A percentile compares a stretch with the other conserved stretches of the same genome.
Conservation (phyloP, 768 basidiomycete species). For the Amanita muscaria region DNA sequence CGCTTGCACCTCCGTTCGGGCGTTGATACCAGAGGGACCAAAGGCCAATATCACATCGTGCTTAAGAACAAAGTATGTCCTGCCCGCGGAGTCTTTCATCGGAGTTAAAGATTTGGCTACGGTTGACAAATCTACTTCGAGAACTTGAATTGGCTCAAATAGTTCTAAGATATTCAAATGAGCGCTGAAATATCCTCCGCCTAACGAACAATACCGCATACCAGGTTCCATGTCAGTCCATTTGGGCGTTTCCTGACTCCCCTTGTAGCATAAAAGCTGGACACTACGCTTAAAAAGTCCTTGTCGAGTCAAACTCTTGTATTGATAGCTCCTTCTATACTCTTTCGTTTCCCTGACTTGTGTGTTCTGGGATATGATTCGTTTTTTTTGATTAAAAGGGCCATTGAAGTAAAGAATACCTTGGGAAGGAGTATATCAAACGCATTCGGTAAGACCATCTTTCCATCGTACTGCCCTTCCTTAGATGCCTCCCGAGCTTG, state of each 20-base stretch:
- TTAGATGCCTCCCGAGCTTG: slow-evolving; percentile 9
- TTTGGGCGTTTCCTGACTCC: slow-evolving; percentile 4
- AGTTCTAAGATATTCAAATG: slow-evolving; percentile 1
- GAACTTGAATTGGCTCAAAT: slow-evolving; percentile 3
- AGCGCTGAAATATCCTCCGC: background rate
- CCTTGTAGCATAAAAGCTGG: slow-evolving; percentile 14
- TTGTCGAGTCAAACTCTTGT: slow-evolving; percentile 10
- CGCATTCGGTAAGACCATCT: slow-evolving; percentile 10
- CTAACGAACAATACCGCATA: background rate
- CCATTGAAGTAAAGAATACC: background rate
- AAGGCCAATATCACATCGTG: slow-evolving; percentile 14
- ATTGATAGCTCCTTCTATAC: slow-evolving; percentile 12
- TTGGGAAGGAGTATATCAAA: slow-evolving; percentile 13
- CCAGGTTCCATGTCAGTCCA: slow-evolving; percentile 7
- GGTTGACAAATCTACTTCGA: slow-evolving; percentile 7
- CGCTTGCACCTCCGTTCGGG: slow-evolving; percentile 14
- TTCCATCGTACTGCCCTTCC: slow-evolving; percentile 11
- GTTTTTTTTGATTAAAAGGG: background rate
- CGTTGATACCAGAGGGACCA: slow-evolving; percentile 13
- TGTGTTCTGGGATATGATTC: slow-evolving; percentile 10
- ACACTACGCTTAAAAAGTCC: slow-evolving; percentile 8
- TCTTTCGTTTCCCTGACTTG: slow-evolving; percentile 16
- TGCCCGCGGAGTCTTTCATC: slow-evolving; percentile 5
- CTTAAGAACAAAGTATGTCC: slow-evolving; percentile 11
- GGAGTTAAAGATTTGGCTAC: slow-evolving; percentile 5